Conservation (phyloP, 208 protist genomes). For the Vickermania spadyakhi region DNA sequence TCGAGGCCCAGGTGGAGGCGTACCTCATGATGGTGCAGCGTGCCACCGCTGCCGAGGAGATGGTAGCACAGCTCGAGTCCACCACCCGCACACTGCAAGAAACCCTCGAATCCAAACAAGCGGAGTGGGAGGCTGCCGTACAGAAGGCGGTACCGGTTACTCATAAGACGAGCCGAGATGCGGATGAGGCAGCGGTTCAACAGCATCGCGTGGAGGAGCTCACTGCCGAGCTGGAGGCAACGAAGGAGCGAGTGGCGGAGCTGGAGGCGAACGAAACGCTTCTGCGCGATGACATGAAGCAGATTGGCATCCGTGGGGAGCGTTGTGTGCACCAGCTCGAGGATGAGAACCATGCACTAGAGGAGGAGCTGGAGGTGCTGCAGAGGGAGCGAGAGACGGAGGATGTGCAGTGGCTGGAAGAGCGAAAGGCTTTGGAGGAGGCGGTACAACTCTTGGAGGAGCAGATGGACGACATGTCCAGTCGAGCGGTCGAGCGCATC, state of each 20-base stretch:
- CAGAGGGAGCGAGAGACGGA: neutral
- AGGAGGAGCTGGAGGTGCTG: neutral
- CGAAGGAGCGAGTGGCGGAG: neutral
- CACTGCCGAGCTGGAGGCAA: too few relatives aligned
- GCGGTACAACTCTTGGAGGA: constrained; percentile 11
- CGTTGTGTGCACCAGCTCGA: neutral
- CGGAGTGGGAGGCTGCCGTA: neutral
- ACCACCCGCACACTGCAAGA: neutral
- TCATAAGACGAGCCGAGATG: too few relatives aligned
- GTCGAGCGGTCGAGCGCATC: constrained; percentile 39
- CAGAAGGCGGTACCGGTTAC: too few relatives aligned
- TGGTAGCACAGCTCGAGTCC: too few relatives aligned
- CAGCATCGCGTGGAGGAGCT: too few relatives aligned
- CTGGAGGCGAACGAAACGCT: neutral
- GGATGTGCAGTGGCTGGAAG: neutral
- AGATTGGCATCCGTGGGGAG: neutral
- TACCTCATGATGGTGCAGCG: too few relatives aligned
- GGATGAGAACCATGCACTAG: neutral
- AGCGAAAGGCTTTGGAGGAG: neutral
- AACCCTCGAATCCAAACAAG: neutral
- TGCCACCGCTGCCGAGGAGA: neutral
- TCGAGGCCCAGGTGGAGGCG: too few relatives aligned
- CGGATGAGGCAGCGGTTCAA: too few relatives aligned
- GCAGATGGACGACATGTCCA: constrained; percentile 38
- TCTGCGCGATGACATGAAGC: neutral